Evolutionary conservation across 1,139 yeast species (phyloP), one percentile per base, ranked within the genome.

Genomic region (Kodamaea suecica): DNA sequence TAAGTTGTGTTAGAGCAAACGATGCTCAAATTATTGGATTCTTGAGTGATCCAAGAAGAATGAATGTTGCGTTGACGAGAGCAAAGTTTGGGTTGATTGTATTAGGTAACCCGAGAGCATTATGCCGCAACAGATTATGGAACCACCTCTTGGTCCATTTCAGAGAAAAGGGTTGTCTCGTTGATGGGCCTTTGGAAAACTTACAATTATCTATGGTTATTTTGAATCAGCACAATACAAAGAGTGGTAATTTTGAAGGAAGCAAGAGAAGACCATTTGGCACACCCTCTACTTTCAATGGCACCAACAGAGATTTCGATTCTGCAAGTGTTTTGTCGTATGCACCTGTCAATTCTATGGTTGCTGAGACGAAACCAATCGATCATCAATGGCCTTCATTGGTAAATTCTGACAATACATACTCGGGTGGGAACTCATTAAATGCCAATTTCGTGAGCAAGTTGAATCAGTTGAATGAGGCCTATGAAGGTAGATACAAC

Each of bases 1-100:
- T 90, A 38, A 83, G 95, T 20, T 88, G 97, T 70, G 97, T 88
- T 30, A 76, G 97, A 54, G 92, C 95, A 27, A 88, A 88, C 54
- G 94, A 86, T 38, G 76, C 73, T 34, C 87, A 83, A 49, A 75
- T 73, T 7, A 86, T 90, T 58, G 97, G 97, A 24, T 88, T 90
- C 59, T 72, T 90, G 53, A 77, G 82, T 44, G 97, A 90, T 52
- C 92, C 95, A 14, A 73, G 97, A 52, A 81, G 97, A 62, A 63
- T 90, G 56, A 90, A 90, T 57, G 97, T 90, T 34, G 97, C 96
- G 2, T 66, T 90, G 37, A 88, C 97, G 2, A 77, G 97, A 59
- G 95, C 96, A 23, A 84, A 81, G 55, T 88, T 78, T 53, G 97
- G 97, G 5, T 61, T 88, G 45, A 73, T 85, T 10, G 76, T 88